Conservation (phyloP, 1,139 yeast genomes). For the Sugiyamaella neomexicana region DNA sequence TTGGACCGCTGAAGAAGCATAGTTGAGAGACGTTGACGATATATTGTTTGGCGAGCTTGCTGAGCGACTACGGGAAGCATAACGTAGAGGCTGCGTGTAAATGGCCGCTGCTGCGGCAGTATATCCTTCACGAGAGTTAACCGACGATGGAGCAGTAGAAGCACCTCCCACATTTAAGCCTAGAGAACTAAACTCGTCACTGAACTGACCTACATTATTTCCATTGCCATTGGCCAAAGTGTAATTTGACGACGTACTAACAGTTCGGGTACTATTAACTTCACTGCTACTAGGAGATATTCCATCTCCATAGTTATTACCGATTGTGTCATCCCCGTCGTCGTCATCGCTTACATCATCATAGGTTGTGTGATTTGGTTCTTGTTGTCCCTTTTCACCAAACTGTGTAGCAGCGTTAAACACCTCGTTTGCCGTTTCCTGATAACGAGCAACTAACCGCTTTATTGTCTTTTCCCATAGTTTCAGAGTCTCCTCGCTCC, state of each 20-base stretch:
- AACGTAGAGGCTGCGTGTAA: conserved; percentile 13
- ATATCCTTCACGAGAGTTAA: conserved; percentile 21
- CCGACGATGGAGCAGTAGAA: not conserved
- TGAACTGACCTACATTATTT: conserved; percentile 2
- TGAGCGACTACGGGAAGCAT: conserved; percentile 27
- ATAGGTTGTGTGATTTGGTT: conserved; percentile 26
- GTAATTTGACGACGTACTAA: conserved; percentile 14
- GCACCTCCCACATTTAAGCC: conserved; percentile 7
- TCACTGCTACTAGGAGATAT: conserved; percentile 14
- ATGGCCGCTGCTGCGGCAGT: conserved; percentile 17
- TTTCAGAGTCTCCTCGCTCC: conserved; percentile 39
- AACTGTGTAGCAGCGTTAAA: conserved; percentile 13
- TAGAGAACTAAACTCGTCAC: conserved; percentile 12
- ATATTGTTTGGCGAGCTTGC: conserved; percentile 19
- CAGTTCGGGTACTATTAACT: conserved; percentile 15
- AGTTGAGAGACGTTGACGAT: conserved; percentile 19
- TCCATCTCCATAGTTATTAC: conserved; percentile 3
- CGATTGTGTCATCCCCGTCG: conserved; percentile 19
- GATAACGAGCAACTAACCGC: conserved; percentile 33
- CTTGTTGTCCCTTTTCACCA: conserved; percentile 16
- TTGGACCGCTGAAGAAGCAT: conserved; percentile 14
- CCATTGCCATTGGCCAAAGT: conserved; percentile 6
- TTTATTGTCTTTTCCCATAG: conserved; percentile 41
- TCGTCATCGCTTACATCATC: conserved; percentile 31
- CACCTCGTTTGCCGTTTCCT: conserved; percentile 24